Evolutionary conservation across 1,139 yeast species (phyloP), one percentile per base, ranked within the genome.

Genomic region (Candida freyschussii): DNA sequence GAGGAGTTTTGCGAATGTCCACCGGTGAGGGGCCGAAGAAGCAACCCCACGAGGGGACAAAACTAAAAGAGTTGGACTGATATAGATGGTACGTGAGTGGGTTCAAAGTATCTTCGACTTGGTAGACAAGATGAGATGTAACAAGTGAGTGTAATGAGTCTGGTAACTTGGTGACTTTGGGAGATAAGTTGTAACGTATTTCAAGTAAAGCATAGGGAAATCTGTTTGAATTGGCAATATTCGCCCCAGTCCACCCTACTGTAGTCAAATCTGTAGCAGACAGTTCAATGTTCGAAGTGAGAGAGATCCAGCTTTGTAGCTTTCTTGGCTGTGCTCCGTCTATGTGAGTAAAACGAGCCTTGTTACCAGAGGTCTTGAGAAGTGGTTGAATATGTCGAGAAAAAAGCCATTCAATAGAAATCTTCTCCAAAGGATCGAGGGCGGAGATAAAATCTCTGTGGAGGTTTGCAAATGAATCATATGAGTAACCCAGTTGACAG

Each of bases 351-450:
- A 68, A 78, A 30, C 85, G 60, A n/a, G 75, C 51, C 36, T 79
- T 59, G 40, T 67, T 65, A 32, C 67, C 62, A 22, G 58, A 56
- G 13, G 76, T 52, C 40, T 67, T 55, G 11, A 65, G 57, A 24
- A 55, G 62, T 15, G 75, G 86, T 52, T 63, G 65, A 45, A 67
- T 63, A 26, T 63, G 57, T 44, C 68, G 68, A 12, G 70, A 60
- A 19, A 71, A 54, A 12, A 78, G 57, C 62, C 76, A 69, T 41
- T 75, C 77, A 7, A 74, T 44, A 4, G 78, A 62, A 17, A 68
- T 46, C 47, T 66, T 72, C n/a, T 75, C 69, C 44, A 75, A 53
- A 30, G 67, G 57, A 27, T 59, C 43, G 45, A 56, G 29, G 4
- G 37, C 8, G 2, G 21, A 14, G 5, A 47, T 24, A 14, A 34